Evolutionary conservation across 1,284 basidiomycete genomes (phyloP).

Genomic region (Pseudozyma flocculosa): DNA sequence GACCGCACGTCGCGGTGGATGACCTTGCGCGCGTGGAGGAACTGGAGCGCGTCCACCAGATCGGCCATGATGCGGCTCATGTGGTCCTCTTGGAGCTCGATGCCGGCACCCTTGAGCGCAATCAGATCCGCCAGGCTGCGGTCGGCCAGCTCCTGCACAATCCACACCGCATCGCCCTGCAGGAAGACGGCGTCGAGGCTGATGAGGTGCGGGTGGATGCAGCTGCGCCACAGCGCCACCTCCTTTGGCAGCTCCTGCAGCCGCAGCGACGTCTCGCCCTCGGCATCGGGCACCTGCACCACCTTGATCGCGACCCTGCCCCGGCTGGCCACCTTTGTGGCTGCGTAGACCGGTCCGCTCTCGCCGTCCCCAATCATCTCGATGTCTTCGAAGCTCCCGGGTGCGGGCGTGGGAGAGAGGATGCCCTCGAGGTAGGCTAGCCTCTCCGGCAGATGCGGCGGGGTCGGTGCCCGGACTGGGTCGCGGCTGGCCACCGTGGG

Average conservation of each 20-base stretch:
- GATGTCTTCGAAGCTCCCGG: constrained; percentile 16
- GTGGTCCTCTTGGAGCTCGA: constrained; percentile 26
- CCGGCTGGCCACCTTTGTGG: constrained; percentile 16
- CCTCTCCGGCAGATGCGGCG: constrained; percentile 8
- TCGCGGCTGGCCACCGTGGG: too few relatives aligned
- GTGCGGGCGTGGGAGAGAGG: background rate
- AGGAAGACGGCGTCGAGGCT: constrained; percentile 32
- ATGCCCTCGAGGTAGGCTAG: constrained; percentile 14
- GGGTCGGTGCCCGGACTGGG: too few relatives aligned
- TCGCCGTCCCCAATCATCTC: constrained; percentile 48
- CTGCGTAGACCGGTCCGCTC: constrained; percentile 40
- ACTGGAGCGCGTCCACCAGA: constrained; percentile 32
- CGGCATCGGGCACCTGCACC: constrained; percentile 13
- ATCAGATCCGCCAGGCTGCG: constrained; percentile 44
- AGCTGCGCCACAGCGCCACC: constrained; percentile 33
- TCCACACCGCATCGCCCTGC: constrained; percentile 32
- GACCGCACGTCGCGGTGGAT: constrained; percentile 44
- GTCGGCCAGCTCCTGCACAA: constrained; percentile 45
- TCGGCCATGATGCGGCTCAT: constrained; percentile 45
- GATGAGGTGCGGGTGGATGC: constrained; percentile 37
- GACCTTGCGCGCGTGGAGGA: constrained; percentile 30
- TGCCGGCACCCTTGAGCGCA: constrained; percentile 20
- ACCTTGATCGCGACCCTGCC: constrained; percentile 43
- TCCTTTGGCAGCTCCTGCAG: constrained; percentile 35
- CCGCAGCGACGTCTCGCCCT: constrained; percentile 25